A percentile compares a stretch with the other conserved stretches of the same genome.
Conservation (phyloP, 192 early-diverging fungal species). For the Hyaloraphidium curvatum region DNA sequence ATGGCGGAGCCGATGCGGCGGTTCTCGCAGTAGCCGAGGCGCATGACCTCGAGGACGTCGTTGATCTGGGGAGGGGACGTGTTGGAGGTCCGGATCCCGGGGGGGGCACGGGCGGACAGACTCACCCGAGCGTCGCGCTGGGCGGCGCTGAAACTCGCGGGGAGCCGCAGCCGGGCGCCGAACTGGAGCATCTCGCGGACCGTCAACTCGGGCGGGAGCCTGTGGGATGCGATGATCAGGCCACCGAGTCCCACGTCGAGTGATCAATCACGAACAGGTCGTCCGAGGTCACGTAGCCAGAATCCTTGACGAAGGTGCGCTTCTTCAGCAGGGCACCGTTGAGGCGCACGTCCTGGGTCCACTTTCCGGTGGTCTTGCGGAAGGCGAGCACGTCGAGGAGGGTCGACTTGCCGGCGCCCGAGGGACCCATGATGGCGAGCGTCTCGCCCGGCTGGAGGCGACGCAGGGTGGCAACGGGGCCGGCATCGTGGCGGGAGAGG, state of each 20-base stretch:
- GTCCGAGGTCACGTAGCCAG: constrained; percentile 8
- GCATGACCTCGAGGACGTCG: constrained; percentile 6
- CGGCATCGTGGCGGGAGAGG: too few relatives aligned
- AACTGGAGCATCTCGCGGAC: constrained; percentile 6
- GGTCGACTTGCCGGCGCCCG: constrained; percentile 25
- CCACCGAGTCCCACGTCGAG: too few relatives aligned
- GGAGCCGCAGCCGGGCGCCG: constrained; percentile 7
- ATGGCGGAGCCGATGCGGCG: constrained; percentile 5
- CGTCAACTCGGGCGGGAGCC: constrained; percentile 4
- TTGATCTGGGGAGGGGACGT: not conserved
- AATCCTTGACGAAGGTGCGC: constrained; percentile 1
- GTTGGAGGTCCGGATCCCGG: not conserved
- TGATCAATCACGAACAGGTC: too few relatives aligned
- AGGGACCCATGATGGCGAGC: constrained; percentile 26
- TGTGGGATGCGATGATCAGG: not conserved
- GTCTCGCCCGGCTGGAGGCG: constrained; percentile 8
- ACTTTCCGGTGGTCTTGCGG: constrained; percentile 6
- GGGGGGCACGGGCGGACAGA: not conserved
- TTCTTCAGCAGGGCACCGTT: not conserved
- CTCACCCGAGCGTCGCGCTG: not conserved
- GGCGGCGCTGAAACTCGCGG: not conserved
- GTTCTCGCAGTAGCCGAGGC: not conserved
- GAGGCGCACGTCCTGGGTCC: not conserved
- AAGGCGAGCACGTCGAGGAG: not conserved
- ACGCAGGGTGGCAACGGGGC: too few relatives aligned